Percentiles rank a stretch among this genome's conserved stretches.
Evolutionary conservation across 176 grass and related monocot genomes (phyloP).

Genomic region (Lolium perenne): DNA sequence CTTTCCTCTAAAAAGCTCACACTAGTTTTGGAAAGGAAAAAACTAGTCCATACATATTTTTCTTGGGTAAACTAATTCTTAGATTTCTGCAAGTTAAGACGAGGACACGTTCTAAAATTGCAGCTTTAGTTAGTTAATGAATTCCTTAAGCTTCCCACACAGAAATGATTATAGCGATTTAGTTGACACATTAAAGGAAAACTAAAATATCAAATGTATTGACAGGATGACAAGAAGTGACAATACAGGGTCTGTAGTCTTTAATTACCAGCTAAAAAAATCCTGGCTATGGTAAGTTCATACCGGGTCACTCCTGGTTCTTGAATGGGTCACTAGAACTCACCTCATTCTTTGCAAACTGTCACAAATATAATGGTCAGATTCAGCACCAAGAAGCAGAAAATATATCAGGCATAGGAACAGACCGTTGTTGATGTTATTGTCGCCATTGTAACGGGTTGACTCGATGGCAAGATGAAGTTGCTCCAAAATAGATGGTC

Average conservation of each 20-base stretch:
- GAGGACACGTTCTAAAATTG: neutral
- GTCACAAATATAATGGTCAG: constrained; percentile 40
- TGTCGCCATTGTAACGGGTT: constrained; percentile 66
- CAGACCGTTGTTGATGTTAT: constrained; percentile 62
- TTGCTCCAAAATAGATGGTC: constrained; percentile 90
- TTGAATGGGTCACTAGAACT: constrained; percentile 84
- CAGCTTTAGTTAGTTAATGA: neutral
- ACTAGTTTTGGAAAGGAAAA: neutral
- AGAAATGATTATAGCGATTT: neutral
- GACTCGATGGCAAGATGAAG: constrained; percentile 80
- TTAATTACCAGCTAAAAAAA: constrained; percentile 41
- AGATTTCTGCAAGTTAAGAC: neutral
- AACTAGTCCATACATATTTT: neutral
- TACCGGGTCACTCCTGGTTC: constrained; percentile 63
- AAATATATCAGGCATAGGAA: constrained; percentile 41
- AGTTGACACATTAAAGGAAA: neutral
- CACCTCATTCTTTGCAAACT: constrained; percentile 91
- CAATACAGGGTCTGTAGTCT: constrained; percentile 4
- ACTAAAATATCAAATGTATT: neutral
- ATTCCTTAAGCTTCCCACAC: neutral
- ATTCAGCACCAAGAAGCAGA: constrained; percentile 41
- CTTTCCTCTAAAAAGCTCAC: neutral
- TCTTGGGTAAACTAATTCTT: neutral
- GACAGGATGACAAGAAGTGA: neutral
- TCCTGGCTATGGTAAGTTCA: constrained; percentile 19